phyloP scores from a whole-genome alignment of 306 rosid species.

The Aeschynomene evenia region DNA sequence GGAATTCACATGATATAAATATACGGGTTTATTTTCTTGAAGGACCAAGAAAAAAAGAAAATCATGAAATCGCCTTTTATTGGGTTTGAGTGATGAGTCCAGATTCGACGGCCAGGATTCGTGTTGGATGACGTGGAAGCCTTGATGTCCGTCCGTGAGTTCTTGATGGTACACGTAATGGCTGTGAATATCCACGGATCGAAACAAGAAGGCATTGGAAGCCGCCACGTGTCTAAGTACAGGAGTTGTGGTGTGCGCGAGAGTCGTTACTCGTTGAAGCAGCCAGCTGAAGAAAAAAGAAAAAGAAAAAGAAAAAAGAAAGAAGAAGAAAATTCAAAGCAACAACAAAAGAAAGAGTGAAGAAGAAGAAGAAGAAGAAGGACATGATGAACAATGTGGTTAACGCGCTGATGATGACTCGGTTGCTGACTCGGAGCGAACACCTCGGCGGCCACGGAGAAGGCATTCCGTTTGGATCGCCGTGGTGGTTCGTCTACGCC shows the following conservation, averaged over 20 bases:
- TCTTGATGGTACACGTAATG: slow-evolving; percentile 2
- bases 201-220: background rate
- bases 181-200: background rate
- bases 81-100: background rate
- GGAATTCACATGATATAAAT: too few species aligned
- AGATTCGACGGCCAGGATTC: slow-evolving; percentile 2
- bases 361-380: slow-evolving; percentile 4
- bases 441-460: slow-evolving; percentile 33
- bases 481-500: slow-evolving; percentile 71
- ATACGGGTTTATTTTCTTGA: too few species aligned
- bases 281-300: background rate
- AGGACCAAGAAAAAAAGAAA: too few species aligned
- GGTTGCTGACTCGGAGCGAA: slow-evolving; percentile 54
- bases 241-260: background rate
- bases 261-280: background rate
- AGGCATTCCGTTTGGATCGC: slow-evolving; percentile 57
- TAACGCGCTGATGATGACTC: slow-evolving; percentile 53
- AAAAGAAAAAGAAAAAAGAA: background rate
- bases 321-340: background rate
- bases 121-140: background rate
- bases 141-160: background rate
- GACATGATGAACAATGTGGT: slow-evolving; percentile 47
- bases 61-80: background rate
- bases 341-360: background rate
- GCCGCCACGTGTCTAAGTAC: slow-evolving; percentile 21